Evolutionary conservation across 2,329 filamentous ascomycete genomes (phyloP), one percentile per base, ranked within the genome.

Genomic region (Colletotrichum sp.): DNA sequence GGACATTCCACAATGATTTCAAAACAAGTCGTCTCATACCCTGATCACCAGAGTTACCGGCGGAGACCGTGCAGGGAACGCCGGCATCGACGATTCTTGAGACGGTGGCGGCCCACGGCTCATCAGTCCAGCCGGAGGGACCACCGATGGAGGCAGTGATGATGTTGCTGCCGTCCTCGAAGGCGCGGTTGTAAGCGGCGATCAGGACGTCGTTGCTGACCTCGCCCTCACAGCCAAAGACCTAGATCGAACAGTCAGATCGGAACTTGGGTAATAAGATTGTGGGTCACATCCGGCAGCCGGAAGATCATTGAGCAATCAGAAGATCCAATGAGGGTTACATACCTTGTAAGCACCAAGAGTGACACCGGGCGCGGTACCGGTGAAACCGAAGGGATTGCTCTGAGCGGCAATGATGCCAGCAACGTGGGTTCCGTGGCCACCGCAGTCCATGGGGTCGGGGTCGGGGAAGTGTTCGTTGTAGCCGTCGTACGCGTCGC

Each of bases 401-500:
- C 83, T 81, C 80, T 92, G 89, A 2, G 91, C 92, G 3, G 90
- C 92, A 60, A 94, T 88, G 76, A 91, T 93, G 36, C 92, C 92
- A 3, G 91, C 87, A 28, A 92, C 90, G 81, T 92, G 91, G 1
- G 90, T 92, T 34, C 92, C 92, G 81, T 94, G 92, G 4, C 91
- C 91, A 3, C 81, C 83, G 79, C 90, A 91, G 77, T 90, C 89
- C 79, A 90, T 89, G 4, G 91, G 91, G 77, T 91, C 88, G 3
- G 82, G 62, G 77, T 89, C 89, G 2, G 89, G 89, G 0, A 83
- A 76, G 10, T 87, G 86, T 2, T 80, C 83, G 77, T 86, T 86
- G 65, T 76, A 71, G 59, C 82, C 83, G 69, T 79, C 62, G 81
- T 89, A 91, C 64, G 83, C 84, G 71, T 93, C 90, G 21, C 91